A percentile compares a stretch with the other conserved stretches of the same genome.
Conservation (phyloP, 1,139 yeast genomes). For the Pneumocystis wakefieldiae region DNA sequence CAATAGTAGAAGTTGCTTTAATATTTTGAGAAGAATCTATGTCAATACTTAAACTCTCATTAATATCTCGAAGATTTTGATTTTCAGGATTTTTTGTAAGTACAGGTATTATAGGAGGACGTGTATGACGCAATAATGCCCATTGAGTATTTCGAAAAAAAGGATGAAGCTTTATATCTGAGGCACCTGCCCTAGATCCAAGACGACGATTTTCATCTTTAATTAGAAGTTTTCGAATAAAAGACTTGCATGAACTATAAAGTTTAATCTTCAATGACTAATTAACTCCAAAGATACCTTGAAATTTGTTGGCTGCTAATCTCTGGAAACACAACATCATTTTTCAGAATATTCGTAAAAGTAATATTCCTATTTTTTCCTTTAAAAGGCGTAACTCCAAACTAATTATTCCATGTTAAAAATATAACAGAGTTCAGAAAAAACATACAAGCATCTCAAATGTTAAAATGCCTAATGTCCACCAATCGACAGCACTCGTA, state of each 20-base stretch:
- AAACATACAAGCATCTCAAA: conserved; percentile 57
- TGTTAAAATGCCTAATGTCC: conserved; percentile 87
- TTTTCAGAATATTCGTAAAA: conserved; percentile 70
- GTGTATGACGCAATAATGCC: conserved; percentile 83
- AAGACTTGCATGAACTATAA: conserved; percentile 58
- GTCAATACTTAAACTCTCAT: conserved; percentile 24
- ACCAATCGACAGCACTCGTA: conserved; percentile 97
- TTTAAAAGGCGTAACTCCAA: conserved; percentile 91
- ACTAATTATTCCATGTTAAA: conserved; percentile 19
- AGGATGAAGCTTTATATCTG: conserved; percentile 78
- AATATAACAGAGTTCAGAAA: background rate
- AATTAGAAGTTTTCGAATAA: conserved; percentile 64
- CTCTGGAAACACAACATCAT: conserved; percentile 61
- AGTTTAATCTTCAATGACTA: conserved; percentile 31
- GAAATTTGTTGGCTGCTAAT: conserved; percentile 10
- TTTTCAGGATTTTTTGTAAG: conserved; percentile 41
- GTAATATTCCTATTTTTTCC: conserved; percentile 80
- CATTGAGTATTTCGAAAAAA: conserved; percentile 86
- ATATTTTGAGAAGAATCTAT: conserved; percentile 12
- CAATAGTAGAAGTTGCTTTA: background rate
- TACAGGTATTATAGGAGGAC: conserved; percentile 90
- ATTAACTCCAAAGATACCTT: conserved; percentile 15
- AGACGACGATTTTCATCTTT: conserved; percentile 79
- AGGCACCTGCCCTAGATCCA: conserved; percentile 87
- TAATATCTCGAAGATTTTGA: conserved; percentile 20